Evolutionary conservation across 371 early-diverging fungal species (phyloP).

Genomic region (Mortierella sp.): DNA sequence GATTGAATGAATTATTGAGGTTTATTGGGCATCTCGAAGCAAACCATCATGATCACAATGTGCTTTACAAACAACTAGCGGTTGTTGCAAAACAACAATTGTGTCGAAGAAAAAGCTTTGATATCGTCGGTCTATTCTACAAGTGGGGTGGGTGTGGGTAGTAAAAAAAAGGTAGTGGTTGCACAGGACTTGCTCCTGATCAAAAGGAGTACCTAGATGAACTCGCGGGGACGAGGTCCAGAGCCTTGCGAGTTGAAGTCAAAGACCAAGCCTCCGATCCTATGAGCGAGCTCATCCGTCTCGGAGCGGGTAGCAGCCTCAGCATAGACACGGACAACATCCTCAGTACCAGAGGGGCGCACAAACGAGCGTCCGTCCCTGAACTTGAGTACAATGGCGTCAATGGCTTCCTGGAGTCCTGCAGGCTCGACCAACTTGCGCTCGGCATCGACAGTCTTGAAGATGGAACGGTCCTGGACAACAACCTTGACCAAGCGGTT

Average conservation of each 20-base stretch:
- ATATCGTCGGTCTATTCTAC: constrained; percentile 31
- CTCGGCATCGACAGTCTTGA: constrained; percentile 97
- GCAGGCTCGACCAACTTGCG: constrained; percentile 90
- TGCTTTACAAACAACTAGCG: not conserved
- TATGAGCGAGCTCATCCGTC: constrained; percentile 85
- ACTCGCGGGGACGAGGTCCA: constrained; percentile 83
- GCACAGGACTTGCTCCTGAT: not conserved
- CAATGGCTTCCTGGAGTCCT: constrained; percentile 93
- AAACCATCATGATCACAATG: not conserved
- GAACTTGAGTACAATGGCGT: constrained; percentile 86
- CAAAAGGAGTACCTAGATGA: constrained; percentile 43
- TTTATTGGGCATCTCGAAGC: not conserved
- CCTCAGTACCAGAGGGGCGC: constrained; percentile 99
- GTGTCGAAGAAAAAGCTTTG: not conserved
- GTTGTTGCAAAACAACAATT: not conserved
- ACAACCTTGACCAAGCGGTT: constrained; percentile 97
- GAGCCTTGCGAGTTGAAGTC: constrained; percentile 91
- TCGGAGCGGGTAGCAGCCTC: constrained; percentile 95
- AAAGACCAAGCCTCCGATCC: constrained; percentile 89
- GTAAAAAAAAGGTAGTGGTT: constrained; percentile 6
- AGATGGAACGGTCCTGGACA: constrained; percentile 88
- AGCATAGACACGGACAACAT: constrained; percentile 98
- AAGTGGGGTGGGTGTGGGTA: constrained; percentile 1
- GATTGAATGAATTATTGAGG: not conserved
- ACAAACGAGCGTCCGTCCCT: constrained; percentile 94